These are phyloP conservation scores for Orbilia blumenaviensis DNA, from an alignment of 2,329 filamentous ascomycete genomes.

Conservation along the genomic window DNA sequence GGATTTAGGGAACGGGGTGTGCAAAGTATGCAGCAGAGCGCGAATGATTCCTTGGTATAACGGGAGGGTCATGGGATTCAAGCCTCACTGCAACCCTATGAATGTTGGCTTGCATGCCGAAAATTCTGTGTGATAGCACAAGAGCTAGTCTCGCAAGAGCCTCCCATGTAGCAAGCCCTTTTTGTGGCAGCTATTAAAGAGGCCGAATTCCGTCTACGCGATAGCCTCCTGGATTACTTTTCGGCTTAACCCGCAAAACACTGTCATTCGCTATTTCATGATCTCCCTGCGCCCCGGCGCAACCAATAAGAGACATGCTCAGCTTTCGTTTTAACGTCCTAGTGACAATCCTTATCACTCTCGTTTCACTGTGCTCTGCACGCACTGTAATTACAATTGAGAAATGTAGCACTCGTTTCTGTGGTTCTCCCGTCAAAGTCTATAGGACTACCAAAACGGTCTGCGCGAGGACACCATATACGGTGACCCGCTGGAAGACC, in stretches of 20 bases:
- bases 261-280: conserved; percentile 3
- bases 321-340: conserved; percentile 11
- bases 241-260: not conserved
- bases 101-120: not conserved
- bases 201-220: not conserved
- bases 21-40: not conserved
- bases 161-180: not conserved
- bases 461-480: not conserved
- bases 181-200: not conserved
- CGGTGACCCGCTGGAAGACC: conserved; percentile 8
- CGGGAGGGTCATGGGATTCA: conserved; percentile 5
- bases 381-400: not conserved
- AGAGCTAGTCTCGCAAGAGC: not conserved
- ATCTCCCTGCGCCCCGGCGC: not conserved
- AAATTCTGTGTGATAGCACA: not conserved
- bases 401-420: conserved; percentile 20
- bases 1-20: not conserved
- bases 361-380: conserved; percentile 24
- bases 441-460: conserved; percentile 13
- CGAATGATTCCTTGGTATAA: not conserved
- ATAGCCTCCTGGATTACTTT: not conserved
- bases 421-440: not conserved
- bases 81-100: conserved; percentile 7
- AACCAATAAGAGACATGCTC: not conserved
- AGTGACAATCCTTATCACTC: not conserved